Evolutionary conservation across 495 filamentous ascomycete genomes (phyloP).

Genomic region (Tuber borchii): DNA sequence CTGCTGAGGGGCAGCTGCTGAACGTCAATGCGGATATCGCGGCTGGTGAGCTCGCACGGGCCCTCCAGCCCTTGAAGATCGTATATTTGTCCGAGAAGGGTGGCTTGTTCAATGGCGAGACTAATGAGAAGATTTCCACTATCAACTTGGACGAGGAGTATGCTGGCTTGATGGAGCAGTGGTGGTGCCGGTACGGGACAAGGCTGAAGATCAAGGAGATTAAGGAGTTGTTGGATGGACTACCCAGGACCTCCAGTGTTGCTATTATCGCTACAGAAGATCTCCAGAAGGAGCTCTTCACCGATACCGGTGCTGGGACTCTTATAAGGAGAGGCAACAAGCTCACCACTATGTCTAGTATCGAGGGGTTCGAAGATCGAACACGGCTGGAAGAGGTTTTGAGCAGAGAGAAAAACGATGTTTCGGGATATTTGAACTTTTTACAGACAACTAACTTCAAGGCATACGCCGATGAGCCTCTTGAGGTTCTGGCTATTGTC

Average conservation of each 20-base stretch:
- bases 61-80: conserved; percentile 91
- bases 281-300: conserved; percentile 94
- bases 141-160: conserved; percentile 99
- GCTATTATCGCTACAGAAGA: conserved; percentile 95
- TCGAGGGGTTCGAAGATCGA: conserved; percentile 74
- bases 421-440: conserved; percentile 24
- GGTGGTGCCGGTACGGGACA: conserved; percentile 94
- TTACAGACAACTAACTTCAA: conserved; percentile 54
- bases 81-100: conserved; percentile 98
- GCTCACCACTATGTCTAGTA: conserved; percentile 63
- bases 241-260: conserved; percentile 88
- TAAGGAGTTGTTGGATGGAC: conserved; percentile 79
- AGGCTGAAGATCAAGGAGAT: conserved; percentile 98
- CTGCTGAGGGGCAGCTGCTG: conserved; percentile 82
- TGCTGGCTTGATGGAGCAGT: conserved; percentile 86
- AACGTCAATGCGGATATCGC: conserved; percentile 98
- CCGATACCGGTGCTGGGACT: conserved; percentile 89
- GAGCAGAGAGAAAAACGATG: conserved; percentile 55
- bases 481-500: conserved; percentile 93
- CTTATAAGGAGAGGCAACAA: conserved; percentile 91
- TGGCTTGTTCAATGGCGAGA: conserved; percentile 87
- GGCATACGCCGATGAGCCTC: conserved; percentile 91
- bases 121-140: conserved; percentile 88
- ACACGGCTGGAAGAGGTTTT: conserved; percentile 73
- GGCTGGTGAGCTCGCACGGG: conserved; percentile 82